Base-by-base conservation (phyloP, 2,329 filamentous ascomycete species). In the Talaromyces sp. region DNA sequence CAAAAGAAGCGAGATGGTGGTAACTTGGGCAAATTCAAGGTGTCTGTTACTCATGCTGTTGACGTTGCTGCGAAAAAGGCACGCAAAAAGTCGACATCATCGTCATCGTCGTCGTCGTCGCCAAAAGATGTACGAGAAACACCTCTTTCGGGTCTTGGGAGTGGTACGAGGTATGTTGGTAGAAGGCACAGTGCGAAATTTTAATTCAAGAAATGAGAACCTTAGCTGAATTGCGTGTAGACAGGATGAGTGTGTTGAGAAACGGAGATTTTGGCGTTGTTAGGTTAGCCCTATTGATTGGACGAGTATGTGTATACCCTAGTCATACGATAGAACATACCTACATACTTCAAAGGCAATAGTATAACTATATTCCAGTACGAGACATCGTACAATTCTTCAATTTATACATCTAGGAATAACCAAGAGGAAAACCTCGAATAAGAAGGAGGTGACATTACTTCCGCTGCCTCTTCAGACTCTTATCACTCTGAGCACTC, bases 401-500 rank as follows among this genome's bases (percentile, higher is more conserved):
- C n/a, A n/a, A 35, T 33, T 48, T 7, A 15, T 15, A 28, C 7
- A 35, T 33, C 9, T 35, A 48, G n/a, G 33, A 48, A 48, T 48
- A 48, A 8, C 25, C 7, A 28, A 28, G 7, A 4, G 25, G 4
- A 28, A 28, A 28, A 28, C 41, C 25, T 57, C 22, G 3, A 21
- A 25, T 41, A 11, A 19, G 25, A 33, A 13, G 5, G 21, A 25
- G 17, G 25, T 28, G 4, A 28, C 25, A 28, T 60, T 66, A 74
- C 57, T 78, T 79, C 65, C 74, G 78, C 66, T 79, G 77, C 55
- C 78, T 73, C 68, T 81, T 82, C 7, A 69, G 67, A 63, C 77
- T 79, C 69, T 80, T 80, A 58, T 90, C 86, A 69, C 88, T 91
- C 5, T 77, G 76, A 15, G 80, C 77, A 70, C 89, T 93, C 55